Evolutionary conservation across 768 basidiomycete species (phyloP).

Genomic region (Glaciozyma antarctica): DNA sequence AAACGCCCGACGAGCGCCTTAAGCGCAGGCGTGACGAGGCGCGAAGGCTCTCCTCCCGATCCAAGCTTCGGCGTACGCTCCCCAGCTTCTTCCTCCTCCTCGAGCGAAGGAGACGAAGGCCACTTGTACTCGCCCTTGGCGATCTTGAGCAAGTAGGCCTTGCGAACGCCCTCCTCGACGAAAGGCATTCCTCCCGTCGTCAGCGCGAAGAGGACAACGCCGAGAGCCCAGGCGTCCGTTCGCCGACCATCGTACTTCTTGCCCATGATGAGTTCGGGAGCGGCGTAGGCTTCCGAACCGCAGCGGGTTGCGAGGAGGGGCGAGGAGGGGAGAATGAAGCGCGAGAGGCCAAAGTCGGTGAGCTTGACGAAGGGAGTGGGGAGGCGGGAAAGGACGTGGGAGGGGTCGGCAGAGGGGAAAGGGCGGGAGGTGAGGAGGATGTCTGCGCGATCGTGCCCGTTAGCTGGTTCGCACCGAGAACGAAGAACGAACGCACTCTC

Average conservation of each 20-base stretch:
- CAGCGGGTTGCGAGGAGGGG: slow-evolving; percentile 68
- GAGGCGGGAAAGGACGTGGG: slow-evolving; percentile 39
- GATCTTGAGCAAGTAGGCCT: slow-evolving; percentile 64
- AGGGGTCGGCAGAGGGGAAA: slow-evolving; percentile 37
- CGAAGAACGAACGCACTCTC: slow-evolving; percentile 43
- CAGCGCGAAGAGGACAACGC: slow-evolving; percentile 74
- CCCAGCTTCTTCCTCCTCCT: background rate
- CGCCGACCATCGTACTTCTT: slow-evolving; percentile 67
- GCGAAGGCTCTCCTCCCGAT: slow-evolving; percentile 15
- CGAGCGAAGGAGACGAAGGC: slow-evolving; percentile 42
- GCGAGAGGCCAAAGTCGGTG: slow-evolving; percentile 80
- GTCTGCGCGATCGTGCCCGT: slow-evolving; percentile 6
- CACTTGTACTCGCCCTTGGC: slow-evolving; percentile 70
- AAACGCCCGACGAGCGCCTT: slow-evolving; percentile 52
- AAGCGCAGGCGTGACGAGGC: slow-evolving; percentile 43
- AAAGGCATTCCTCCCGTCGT: slow-evolving; percentile 65
- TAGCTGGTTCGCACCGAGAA: background rate
- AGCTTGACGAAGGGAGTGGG: slow-evolving; percentile 63
- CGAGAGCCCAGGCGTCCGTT: slow-evolving; percentile 83
- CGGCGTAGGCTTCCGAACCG: slow-evolving; percentile 80
- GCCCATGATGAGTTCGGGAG: slow-evolving; percentile 61
- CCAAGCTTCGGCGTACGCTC: background rate
- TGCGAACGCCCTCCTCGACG: slow-evolving; percentile 38
- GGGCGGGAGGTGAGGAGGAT: slow-evolving; percentile 60
- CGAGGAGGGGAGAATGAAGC: slow-evolving; percentile 60